Base-by-base conservation (phyloP, 768 basidiomycete species). In the Vararia minispora region DNA sequence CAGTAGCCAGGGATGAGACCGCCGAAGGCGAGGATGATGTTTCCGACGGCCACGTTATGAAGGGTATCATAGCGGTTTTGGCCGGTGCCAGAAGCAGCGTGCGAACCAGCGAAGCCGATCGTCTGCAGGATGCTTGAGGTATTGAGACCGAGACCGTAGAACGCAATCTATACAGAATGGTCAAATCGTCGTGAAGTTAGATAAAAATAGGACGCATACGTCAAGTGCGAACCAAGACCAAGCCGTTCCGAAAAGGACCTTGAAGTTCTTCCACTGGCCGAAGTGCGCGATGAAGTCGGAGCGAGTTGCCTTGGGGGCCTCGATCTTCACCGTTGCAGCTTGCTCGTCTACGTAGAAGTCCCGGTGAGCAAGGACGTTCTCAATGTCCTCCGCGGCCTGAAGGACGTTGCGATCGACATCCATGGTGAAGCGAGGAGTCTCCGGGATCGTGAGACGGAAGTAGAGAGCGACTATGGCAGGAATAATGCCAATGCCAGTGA, bases 191-290 rank as follows among this genome's bases (percentile, higher is more conserved):
- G n/a, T n/a, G 16, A 45, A 17, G 59, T 74, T n/a, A n/a, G n/a
- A n/a, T n/a, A n/a, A n/a, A n/a, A n/a, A n/a, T n/a, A 44, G 37
- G 76, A 32, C n/a, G 64, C 79, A 39, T 24, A 79, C 79, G 48
- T 86, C 87, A 18, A 89, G 72, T 7, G 87, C 88, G 44, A 91
- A 91, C 89, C 89, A 92, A 8, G 79, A 83, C 56, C 79, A 91
- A 0, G 84, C 58, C 0, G 76, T 69, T 12, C 85, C 89, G 33
- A 91, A 57, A 39, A 91, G 69, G 36, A 88, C 61, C 62, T 91
- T 92, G 48, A 69, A 57, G 58, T 94, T 87, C 58, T 77, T 50
- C 80, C 80, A 81, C 50, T 79, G 60, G 34, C 72, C 58, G 53
- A 87, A 91, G 64, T 87, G 65, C 0, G 44, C 45, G 1, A 52